Evolutionary conservation across 129 eudicot genomes (phyloP), one percentile per base, ranked within the genome.

Genomic region (Apium graveolens): DNA sequence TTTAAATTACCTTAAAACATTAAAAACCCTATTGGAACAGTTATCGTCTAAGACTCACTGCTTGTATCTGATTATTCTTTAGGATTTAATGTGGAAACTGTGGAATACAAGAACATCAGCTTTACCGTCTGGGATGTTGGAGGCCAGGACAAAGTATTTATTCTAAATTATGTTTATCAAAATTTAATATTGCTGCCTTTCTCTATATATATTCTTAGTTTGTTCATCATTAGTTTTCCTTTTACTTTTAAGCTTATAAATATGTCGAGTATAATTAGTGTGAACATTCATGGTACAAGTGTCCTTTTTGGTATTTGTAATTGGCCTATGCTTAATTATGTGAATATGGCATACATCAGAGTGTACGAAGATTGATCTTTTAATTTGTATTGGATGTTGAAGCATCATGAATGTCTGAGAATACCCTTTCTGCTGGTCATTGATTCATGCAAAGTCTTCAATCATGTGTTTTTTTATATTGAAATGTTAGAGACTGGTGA

Each of bases 41-140:
- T n/a, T n/a, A 1, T 1, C 3, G 4, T 60, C 32, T n/a, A 60
- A 13, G 12, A 26, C 32, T 60, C 26, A 60, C 9, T n/a, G 32
- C 68, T 60, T 60, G 32, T n/a, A n/a, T 60, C 32, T 60, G 68
- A 60, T 24, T 60, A 9, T 60, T 34, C 12, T 32, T 17, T 9
- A 69, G 73, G 73, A 34, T 69, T 69, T 18, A 69, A 69, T 34
- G 73, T 69, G 24, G 73, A 69, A 20, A 69, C 73, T 17, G 73
- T 69, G 8, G 73, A 69, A 69, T 69, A 69, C 42, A 69, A 69
- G 42, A 69, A 69, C n/a, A 69, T 69, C 43, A 69, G 73, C 73
- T 69, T 69, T 20, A 69, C 73, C 5, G 73, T 69, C 43, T 69
- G 73, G 73, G 73, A 69, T 69, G 73, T 69, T 34, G 73, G 73